These are phyloP conservation scores for Grosmannia penicillata DNA, from an alignment of 2,329 filamentous ascomycete species.

Conservation along the genomic window DNA sequence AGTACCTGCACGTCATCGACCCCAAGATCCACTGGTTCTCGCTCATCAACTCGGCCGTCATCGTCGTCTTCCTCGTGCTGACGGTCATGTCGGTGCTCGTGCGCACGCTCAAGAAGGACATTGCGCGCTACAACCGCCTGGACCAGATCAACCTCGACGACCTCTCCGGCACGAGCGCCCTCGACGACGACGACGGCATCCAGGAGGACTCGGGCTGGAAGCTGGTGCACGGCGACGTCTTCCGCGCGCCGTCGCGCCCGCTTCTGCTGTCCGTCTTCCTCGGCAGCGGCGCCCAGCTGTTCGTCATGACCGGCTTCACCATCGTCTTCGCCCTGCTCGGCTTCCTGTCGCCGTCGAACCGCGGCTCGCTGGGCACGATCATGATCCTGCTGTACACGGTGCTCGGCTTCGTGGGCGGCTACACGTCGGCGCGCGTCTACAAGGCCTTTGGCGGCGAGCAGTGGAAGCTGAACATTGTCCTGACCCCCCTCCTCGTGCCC, in stretches of 20 bases:
- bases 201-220: slow-evolving; percentile 99
- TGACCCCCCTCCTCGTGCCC: slow-evolving; percentile 77
- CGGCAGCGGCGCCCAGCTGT: slow-evolving; percentile 88
- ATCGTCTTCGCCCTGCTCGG: slow-evolving; percentile 88
- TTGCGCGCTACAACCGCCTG: slow-evolving; percentile 88
- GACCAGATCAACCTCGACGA: slow-evolving; percentile 87
- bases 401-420: slow-evolving; percentile 85
- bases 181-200: slow-evolving; percentile 89
- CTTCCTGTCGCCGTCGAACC: slow-evolving; percentile 89
- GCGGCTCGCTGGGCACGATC: slow-evolving; percentile 82
- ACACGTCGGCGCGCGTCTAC: slow-evolving; percentile 79
- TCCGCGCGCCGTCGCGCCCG: slow-evolving; percentile 71
- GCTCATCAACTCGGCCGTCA: slow-evolving; percentile 87
- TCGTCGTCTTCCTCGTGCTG: slow-evolving; percentile 79
- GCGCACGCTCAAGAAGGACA: slow-evolving; percentile 82
- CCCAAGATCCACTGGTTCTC: slow-evolving; percentile 99
- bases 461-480: slow-evolving; percentile 86
- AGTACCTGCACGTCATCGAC: slow-evolving; percentile 93
- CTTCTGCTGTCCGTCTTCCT: slow-evolving; percentile 76
- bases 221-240: slow-evolving; percentile 92
- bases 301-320: slow-evolving; percentile 93
- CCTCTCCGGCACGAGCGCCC: slow-evolving; percentile 59
- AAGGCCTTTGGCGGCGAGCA: slow-evolving; percentile 83
- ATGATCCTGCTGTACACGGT: slow-evolving; percentile 89
- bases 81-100: slow-evolving; percentile 89